Percentiles rank a stretch among this genome's conserved stretches.
phyloP scores from a whole-genome alignment of 2,329 filamentous ascomycete genomes.

The Microsporum canis region DNA sequence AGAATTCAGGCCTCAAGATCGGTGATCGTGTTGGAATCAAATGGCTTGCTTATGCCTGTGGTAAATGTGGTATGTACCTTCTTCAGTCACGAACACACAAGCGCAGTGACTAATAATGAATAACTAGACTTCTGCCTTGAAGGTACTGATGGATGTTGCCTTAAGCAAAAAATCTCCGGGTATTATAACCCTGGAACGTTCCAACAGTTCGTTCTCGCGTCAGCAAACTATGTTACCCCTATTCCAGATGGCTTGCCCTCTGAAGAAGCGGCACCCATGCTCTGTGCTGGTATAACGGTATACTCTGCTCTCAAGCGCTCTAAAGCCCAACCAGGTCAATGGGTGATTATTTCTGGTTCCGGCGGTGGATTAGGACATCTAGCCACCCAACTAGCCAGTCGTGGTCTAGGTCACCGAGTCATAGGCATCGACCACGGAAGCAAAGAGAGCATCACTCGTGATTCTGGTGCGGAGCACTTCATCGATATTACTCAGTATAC shows the following conservation, averaged over 20 bases:
- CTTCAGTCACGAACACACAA: background rate
- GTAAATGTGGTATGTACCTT: slow-evolving; percentile 35
- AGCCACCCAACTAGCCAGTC: slow-evolving; percentile 48
- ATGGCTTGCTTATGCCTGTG: slow-evolving; percentile 51
- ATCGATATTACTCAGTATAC: slow-evolving; percentile 47
- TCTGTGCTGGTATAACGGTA: slow-evolving; percentile 58
- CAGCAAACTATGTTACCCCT: slow-evolving; percentile 57
- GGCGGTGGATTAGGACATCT: slow-evolving; percentile 56
- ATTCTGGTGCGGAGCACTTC: slow-evolving; percentile 56
- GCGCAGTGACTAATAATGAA: background rate
- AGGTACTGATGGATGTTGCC: slow-evolving; percentile 45
- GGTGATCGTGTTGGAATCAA: slow-evolving; percentile 61
- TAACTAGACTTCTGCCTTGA: slow-evolving; percentile 40
- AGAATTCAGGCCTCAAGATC: slow-evolving; percentile 47
- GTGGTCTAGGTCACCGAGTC: slow-evolving; percentile 52
- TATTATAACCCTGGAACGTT: slow-evolving; percentile 63
- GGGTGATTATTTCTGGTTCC: slow-evolving; percentile 49
- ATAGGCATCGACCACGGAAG: slow-evolving; percentile 54
- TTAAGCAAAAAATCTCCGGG: slow-evolving; percentile 49
- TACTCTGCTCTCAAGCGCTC: slow-evolving; percentile 54
- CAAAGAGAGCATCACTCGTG: slow-evolving; percentile 48
- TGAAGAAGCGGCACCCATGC: slow-evolving; percentile 53
- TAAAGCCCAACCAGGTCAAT: slow-evolving; percentile 47
- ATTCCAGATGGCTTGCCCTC: slow-evolving; percentile 52
- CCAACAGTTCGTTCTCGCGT: slow-evolving; percentile 55